A percentile compares a stretch with the other conserved stretches of the same genome.
Evolutionary conservation across 306 rosid genomes (phyloP).

Genomic region (Notholithocarpus densiflorus): DNA sequence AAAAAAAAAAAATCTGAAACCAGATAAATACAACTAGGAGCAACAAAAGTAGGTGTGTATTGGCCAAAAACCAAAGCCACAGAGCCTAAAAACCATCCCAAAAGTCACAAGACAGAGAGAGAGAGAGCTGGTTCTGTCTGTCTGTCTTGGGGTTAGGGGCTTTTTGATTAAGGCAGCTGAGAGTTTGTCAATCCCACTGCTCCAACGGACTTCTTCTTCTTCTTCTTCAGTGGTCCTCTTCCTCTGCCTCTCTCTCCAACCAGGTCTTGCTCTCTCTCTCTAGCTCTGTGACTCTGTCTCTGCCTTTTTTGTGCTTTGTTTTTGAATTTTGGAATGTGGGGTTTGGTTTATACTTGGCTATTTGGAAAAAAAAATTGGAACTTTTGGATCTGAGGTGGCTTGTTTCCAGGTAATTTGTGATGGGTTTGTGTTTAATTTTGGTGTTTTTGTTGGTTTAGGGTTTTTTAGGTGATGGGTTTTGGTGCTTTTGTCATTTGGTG

Average conservation of each 20-base stretch:
- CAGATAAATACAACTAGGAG: too few species aligned
- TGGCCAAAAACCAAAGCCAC: too few species aligned
- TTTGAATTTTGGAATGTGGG: constrained; percentile 10
- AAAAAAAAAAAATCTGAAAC: too few species aligned
- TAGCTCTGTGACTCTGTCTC: background rate
- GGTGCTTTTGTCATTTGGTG: constrained; percentile 7
- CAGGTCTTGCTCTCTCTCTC: constrained; percentile 11
- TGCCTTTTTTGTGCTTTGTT: background rate
- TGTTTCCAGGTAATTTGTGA: constrained; percentile 10
- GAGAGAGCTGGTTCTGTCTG: background rate
- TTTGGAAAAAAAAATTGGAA: background rate
- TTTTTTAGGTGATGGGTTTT: constrained; percentile 33
- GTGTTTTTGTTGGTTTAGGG: constrained; percentile 6
- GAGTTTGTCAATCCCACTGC: constrained; percentile 31
- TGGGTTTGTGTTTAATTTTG: constrained; percentile 26
- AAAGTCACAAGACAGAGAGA: too few species aligned
- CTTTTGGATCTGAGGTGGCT: constrained; percentile 47
- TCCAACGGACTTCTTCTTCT: constrained; percentile 43
- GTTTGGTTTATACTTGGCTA: constrained; percentile 12
- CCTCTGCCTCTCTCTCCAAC: constrained; percentile 3
- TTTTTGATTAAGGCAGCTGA: constrained; percentile 27
- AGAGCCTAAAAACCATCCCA: too few species aligned
- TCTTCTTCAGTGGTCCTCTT: background rate
- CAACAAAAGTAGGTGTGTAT: too few species aligned
- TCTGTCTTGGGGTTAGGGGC: too few species aligned